Conservation (phyloP, 192 early-diverging fungal species). For the Lunasporangiospora selenospora region DNA sequence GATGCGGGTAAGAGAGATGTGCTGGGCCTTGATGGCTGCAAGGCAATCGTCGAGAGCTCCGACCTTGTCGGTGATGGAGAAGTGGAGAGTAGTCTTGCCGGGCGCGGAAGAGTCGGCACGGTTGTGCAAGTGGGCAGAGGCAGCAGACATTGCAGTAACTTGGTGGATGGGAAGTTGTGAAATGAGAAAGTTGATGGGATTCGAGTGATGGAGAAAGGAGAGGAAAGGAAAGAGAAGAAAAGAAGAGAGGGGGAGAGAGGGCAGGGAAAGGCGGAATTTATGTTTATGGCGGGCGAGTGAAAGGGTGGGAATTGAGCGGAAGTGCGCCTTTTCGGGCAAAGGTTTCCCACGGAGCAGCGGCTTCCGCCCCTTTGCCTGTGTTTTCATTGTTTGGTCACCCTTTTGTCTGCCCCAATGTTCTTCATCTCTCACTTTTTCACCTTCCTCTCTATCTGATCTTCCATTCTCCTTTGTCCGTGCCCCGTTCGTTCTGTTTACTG, state of each 20-base stretch:
- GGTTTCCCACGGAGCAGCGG: not conserved
- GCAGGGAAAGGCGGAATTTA: not conserved
- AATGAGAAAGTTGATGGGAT: not conserved
- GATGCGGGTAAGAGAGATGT: conserved; percentile 92
- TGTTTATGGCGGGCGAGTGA: not conserved
- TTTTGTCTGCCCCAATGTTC: no score
- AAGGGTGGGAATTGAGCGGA: not conserved
- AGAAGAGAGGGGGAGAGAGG: not conserved
- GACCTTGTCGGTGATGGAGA: conserved; percentile 85
- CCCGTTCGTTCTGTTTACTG: no score
- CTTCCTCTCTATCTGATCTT: no score
- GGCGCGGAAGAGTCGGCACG: conserved; percentile 18
- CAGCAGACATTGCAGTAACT: conserved; percentile 21
- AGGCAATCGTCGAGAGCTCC: conserved; percentile 89
- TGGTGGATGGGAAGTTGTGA: not conserved
- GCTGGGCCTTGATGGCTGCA: conserved; percentile 66
- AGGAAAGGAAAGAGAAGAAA: not conserved
- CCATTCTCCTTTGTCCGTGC: no score
- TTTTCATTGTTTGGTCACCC: no score
- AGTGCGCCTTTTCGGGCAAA: not conserved
- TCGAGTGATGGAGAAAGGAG: not conserved
- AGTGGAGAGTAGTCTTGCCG: conserved; percentile 67
- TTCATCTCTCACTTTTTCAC: no score
- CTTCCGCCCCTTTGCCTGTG: not conserved
- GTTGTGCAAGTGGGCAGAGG: conserved; percentile 37